phyloP scores from a whole-genome alignment of 225 moss, liverwort and hornwort genomes.

The Lunularia cruciata region DNA sequence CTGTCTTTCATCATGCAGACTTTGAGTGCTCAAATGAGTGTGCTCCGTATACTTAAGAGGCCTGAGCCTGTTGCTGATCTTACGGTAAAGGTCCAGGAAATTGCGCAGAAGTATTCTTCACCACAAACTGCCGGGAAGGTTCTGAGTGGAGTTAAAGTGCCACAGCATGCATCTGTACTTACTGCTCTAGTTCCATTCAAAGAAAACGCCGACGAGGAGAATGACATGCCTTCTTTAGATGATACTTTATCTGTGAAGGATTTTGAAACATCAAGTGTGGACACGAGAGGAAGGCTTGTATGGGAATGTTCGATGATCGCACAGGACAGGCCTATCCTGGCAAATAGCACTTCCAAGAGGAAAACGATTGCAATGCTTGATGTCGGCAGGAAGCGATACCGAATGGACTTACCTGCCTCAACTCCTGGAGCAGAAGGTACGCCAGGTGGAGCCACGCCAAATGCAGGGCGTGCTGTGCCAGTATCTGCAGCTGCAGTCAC shows the following conservation, averaged over 20 bases:
- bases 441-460: conserved; percentile 41
- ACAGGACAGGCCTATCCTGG: conserved; percentile 62
- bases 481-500: conserved; percentile 32
- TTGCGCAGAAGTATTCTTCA: conserved; percentile 9
- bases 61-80: conserved; percentile 4
- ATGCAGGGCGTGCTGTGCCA: conserved; percentile 31
- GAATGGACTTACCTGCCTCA: conserved; percentile 41
- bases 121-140: background rate
- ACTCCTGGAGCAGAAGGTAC: conserved; percentile 31
- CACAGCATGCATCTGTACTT: conserved; percentile 46
- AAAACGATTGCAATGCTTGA: conserved; percentile 72
- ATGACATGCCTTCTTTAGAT: conserved; percentile 24
- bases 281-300: conserved; percentile 58
- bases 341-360: conserved; percentile 63
- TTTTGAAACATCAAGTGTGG: conserved; percentile 33
- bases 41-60: conserved; percentile 23
- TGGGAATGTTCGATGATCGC: conserved; percentile 78
- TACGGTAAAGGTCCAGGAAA: background rate
- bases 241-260: conserved; percentile 32
- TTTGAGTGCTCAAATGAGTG: conserved; percentile 5
- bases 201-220: background rate
- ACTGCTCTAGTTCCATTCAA: conserved; percentile 4
- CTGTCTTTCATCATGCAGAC: conserved; percentile 5
- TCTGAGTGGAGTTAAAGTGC: conserved; percentile 27
- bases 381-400: conserved; percentile 76